phyloP scores from a whole-genome alignment of 73 alveolate genomes.

The Breviolum minutum region DNA sequence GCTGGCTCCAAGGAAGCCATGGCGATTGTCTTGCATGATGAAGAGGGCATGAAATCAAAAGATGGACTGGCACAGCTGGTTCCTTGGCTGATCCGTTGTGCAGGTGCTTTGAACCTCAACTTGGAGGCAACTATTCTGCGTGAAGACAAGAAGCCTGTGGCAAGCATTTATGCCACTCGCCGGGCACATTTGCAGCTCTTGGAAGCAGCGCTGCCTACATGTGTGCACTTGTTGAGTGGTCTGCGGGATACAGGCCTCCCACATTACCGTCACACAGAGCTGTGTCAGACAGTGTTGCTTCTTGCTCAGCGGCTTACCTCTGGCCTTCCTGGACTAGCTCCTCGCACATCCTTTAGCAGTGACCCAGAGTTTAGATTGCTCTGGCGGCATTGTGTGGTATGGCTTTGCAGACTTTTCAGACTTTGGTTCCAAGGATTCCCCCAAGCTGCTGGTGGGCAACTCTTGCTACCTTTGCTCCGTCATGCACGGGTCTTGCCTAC shows the following conservation, averaged over 20 bases:
- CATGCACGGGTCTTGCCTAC: constrained; percentile 93
- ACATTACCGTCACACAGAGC: constrained; percentile 74
- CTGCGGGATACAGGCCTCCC: constrained; percentile 80
- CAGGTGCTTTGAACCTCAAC: constrained; percentile 86
- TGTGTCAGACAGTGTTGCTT: constrained; percentile 60
- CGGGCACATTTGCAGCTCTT: constrained; percentile 57
- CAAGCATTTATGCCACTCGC: constrained; percentile 59
- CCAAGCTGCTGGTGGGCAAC: constrained; percentile 76
- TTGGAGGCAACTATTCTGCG: constrained; percentile 81
- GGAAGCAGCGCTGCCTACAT: constrained; percentile 72
- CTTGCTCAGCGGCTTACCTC: constrained; percentile 84
- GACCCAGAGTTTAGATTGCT: constrained; percentile 77
- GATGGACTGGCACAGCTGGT: constrained; percentile 81
- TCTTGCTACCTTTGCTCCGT: constrained; percentile 73
- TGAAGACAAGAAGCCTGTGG: constrained; percentile 85
- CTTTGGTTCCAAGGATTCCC: constrained; percentile 89
- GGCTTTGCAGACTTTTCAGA: constrained; percentile 72
- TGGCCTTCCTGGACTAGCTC: constrained; percentile 74
- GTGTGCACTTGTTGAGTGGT: constrained; percentile 71
- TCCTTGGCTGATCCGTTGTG: constrained; percentile 87
- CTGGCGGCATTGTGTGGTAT: constrained; percentile 85
- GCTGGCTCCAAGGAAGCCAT: constrained; percentile 74
- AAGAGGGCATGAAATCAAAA: constrained; percentile 3
- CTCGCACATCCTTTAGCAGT: constrained; percentile 48
- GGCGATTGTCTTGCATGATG: constrained; percentile 22